Evolutionary conservation across 768 basidiomycete genomes (phyloP), one percentile per base, ranked within the genome.

Genomic region (Boletellus emodensis): DNA sequence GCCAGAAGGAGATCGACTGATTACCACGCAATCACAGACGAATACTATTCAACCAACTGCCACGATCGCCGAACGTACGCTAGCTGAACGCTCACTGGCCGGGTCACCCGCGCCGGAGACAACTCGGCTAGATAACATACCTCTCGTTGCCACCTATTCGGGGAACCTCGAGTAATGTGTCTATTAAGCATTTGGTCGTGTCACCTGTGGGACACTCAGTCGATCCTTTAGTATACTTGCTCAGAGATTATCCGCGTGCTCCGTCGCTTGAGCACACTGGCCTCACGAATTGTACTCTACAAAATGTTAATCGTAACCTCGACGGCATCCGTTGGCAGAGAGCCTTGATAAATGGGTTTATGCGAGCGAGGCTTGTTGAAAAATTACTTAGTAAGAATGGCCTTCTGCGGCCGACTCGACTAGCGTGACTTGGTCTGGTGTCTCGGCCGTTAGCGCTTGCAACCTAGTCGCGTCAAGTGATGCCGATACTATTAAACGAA

Each of bases 51-150:
- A 70, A 5, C 75, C 74, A n/a, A 75, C 73, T 13, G 70, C 72
- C 11, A 76, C 75, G 7, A 68, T 74, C 28, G 64, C 69, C 28
- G 74, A 75, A 48, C 61, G 61, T 30, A 75, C 75, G 4, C 54
- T 71, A 12, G 63, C 67, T 38, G 74, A 76, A 52, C 72, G 72
- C 28, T 75, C 74, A 17, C 64, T 66, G 28, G 68, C 75, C 2
- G 71, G 73, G 26, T 73, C 75, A 10, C 75, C 75, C 4, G 55
- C 48, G 6, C 62, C 58, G n/a, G 70, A 64, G 47, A 51, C 40
- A n/a, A 55, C 46, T 40, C 58, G 60, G 53, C 72, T 48, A 67
- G 75, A 52, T 76, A 78, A 34, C 68, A 80, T 57, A 75, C 81
- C 65, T 41, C 57, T 70, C 39, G 58, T 66, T 35, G 57, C 57